Evolutionary conservation across 331 rosid genomes (phyloP).

Genomic region (Pyracantha coccinea): DNA sequence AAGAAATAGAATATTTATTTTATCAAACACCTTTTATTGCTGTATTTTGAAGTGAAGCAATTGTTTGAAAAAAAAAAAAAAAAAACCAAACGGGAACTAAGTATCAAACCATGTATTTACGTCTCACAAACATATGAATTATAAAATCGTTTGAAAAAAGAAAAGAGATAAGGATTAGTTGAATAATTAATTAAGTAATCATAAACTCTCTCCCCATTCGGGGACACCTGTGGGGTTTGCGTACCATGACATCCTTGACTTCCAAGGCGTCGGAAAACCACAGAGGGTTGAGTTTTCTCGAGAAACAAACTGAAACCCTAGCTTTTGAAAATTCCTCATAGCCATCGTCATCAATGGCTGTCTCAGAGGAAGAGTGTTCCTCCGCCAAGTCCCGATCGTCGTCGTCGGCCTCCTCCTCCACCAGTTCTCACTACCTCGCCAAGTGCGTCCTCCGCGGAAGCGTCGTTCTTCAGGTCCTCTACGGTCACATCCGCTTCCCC

Average conservation of each 20-base stretch:
- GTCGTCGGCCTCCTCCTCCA: constrained; percentile 32
- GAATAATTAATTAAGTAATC: too few relatives aligned
- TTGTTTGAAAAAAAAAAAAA: too few relatives aligned
- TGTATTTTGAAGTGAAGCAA: too few relatives aligned
- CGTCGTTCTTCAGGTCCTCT: constrained; percentile 71
- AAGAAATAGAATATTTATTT: too few relatives aligned
- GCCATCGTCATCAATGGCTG: constrained; percentile 56
- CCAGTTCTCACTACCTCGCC: constrained; percentile 57
- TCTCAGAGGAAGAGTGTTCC: constrained; percentile 87
- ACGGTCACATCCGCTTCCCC: constrained; percentile 71
- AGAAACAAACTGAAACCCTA: background rate
- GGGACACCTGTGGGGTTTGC: background rate
- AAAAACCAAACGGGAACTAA: too few relatives aligned
- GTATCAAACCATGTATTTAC: too few relatives aligned
- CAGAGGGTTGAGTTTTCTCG: background rate
- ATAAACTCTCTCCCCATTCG: too few relatives aligned
- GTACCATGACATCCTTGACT: background rate
- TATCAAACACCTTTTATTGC: too few relatives aligned
- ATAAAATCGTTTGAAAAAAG: too few relatives aligned
- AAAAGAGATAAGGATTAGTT: too few relatives aligned
- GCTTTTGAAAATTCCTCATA: background rate
- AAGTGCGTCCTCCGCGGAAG: constrained; percentile 79
- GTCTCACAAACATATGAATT: too few relatives aligned
- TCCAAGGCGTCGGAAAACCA: background rate
- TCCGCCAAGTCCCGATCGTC: constrained; percentile 64